Conservation (phyloP, 192 early-diverging fungal genomes). For the Backusella sp. region DNA sequence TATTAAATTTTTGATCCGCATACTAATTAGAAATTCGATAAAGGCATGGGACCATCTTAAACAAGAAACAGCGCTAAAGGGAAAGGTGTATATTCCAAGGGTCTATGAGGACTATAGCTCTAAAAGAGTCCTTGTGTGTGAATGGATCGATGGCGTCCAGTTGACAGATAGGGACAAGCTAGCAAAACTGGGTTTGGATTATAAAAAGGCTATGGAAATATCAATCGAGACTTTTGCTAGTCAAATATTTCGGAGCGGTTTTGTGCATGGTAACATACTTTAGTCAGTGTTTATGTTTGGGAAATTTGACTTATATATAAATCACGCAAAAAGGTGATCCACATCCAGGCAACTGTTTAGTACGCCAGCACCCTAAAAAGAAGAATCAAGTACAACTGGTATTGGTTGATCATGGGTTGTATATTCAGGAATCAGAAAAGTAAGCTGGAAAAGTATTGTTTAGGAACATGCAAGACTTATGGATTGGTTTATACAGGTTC, state of each 20-base stretch:
- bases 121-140: constrained; percentile 74
- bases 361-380: constrained; percentile 64
- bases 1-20: background rate
- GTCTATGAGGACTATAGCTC: constrained; percentile 72
- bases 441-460: background rate
- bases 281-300: background rate
- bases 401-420: constrained; percentile 92
- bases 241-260: constrained; percentile 85
- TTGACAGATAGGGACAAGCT: constrained; percentile 62
- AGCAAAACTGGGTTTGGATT: constrained; percentile 31
- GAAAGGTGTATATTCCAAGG: constrained; percentile 72
- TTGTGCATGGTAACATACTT: constrained; percentile 70
- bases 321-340: constrained; percentile 55
- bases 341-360: constrained; percentile 81
- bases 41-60: constrained; percentile 51
- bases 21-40: constrained; percentile 61
- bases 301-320: background rate
- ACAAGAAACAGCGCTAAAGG: constrained; percentile 46
- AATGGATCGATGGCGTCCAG: constrained; percentile 87
- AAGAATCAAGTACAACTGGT: constrained; percentile 42
- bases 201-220: constrained; percentile 61
- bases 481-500: constrained; percentile 43
- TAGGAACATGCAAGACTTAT: too few species aligned
- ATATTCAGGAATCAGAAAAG: constrained; percentile 66
- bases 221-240: constrained; percentile 80